Evolutionary conservation across 768 basidiomycete species (phyloP).

Genomic region (Glaciozyma martinii): DNA sequence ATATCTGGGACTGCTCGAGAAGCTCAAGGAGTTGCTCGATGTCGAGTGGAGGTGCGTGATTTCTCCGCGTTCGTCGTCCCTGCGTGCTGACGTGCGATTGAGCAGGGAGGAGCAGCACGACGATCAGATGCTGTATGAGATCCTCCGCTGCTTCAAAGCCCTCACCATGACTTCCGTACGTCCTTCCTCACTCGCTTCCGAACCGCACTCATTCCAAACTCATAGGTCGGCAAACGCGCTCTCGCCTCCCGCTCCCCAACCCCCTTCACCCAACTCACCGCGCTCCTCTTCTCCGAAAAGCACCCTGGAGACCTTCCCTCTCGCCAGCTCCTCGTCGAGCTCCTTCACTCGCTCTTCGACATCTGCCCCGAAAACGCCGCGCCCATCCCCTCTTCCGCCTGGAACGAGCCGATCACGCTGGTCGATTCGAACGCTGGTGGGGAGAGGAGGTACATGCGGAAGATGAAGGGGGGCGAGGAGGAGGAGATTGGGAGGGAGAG

Average conservation of each 20-base stretch:
- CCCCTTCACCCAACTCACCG: conserved; percentile 73
- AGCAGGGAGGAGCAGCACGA: conserved; percentile 92
- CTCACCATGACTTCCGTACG: conserved; percentile 56
- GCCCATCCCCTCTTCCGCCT: conserved; percentile 36
- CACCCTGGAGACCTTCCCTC: conserved; percentile 90
- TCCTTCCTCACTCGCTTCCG: neutral
- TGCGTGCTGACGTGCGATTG: neutral
- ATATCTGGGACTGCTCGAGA: conserved; percentile 69
- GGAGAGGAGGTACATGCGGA: conserved; percentile 17
- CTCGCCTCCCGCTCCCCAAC: conserved; percentile 80
- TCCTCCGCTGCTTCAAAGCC: conserved; percentile 88
- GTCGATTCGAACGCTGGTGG: neutral
- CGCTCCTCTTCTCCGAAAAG: conserved; percentile 89
- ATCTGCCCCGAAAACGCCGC: conserved; percentile 60
- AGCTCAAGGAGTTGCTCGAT: conserved; percentile 82
- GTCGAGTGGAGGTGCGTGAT: conserved; percentile 86
- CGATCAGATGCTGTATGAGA: conserved; percentile 83
- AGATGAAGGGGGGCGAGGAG: conserved; percentile 15
- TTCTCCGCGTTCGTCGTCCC: conserved; percentile 34
- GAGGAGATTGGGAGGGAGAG: conserved; percentile 16
- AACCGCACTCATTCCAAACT: neutral
- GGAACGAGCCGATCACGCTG: conserved; percentile 27
- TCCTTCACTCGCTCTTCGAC: conserved; percentile 79
- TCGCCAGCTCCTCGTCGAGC: conserved; percentile 79
- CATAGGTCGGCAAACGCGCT: conserved; percentile 72